phyloP scores from a whole-genome alignment of 2,329 filamentous ascomycete species.

The Sporothrix pseudoabietina region DNA sequence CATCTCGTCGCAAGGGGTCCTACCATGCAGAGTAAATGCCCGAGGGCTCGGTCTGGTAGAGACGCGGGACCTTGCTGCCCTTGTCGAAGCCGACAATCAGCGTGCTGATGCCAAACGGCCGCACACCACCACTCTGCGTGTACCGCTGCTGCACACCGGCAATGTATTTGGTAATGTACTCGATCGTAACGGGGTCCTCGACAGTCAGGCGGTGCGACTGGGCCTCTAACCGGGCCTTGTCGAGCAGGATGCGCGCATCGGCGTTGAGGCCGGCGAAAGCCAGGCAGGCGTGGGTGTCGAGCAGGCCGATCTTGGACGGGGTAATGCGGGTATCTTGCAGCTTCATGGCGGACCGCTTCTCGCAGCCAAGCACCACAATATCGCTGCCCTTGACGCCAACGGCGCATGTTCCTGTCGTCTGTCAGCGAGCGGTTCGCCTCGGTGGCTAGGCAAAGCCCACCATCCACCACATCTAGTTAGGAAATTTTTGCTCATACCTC shows the following conservation, averaged over 20 bases:
- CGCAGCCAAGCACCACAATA: slow-evolving; percentile 94
- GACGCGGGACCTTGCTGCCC: slow-evolving; percentile 79
- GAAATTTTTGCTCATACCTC: slow-evolving; percentile 63
- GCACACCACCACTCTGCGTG: slow-evolving; percentile 96
- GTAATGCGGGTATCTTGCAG: slow-evolving; percentile 99
- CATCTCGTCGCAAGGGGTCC: slow-evolving; percentile 39
- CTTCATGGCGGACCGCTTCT: slow-evolving; percentile 99
- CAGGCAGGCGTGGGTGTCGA: slow-evolving; percentile 90
- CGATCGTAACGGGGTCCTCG: slow-evolving; percentile 94
- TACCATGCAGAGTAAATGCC: slow-evolving; percentile 99
- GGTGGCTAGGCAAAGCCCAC: not conserved
- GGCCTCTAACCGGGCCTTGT: slow-evolving; percentile 96
- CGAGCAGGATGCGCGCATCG: slow-evolving; percentile 95
- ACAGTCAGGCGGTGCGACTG: slow-evolving; percentile 97
- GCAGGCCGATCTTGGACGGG: slow-evolving; percentile 94
- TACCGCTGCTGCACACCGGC: slow-evolving; percentile 98
- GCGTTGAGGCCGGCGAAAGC: slow-evolving; percentile 97
- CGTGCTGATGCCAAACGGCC: slow-evolving; percentile 98
- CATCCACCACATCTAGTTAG: not conserved
- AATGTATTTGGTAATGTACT: slow-evolving; percentile 99
- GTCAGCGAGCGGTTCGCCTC: not conserved
- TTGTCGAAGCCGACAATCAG: slow-evolving; percentile 98
- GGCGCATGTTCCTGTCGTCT: slow-evolving; percentile 78
- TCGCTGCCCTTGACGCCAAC: slow-evolving; percentile 95
- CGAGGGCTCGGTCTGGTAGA: slow-evolving; percentile 99